phyloP scores from a whole-genome alignment of 192 early-diverging fungal species.

The Coemansia sp. region DNA sequence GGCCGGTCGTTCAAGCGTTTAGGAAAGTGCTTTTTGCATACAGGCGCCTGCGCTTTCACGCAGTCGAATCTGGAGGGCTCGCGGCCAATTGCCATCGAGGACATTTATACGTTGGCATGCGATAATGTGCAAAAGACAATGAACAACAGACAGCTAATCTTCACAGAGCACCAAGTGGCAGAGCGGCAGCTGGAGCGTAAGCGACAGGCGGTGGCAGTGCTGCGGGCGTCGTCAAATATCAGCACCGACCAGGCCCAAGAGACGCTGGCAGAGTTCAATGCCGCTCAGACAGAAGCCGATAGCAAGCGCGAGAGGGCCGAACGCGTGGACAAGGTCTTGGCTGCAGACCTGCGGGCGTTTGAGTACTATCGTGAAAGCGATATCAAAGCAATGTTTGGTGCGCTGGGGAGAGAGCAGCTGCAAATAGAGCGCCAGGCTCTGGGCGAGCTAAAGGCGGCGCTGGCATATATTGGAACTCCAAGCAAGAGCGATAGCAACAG shows the following conservation, averaged over 20 bases:
- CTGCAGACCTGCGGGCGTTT: slow-evolving; percentile 43
- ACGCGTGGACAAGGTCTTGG: slow-evolving; percentile 47
- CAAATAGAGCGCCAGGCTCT: slow-evolving; percentile 44
- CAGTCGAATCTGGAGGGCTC: slow-evolving; percentile 53
- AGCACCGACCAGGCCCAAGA: slow-evolving; percentile 46
- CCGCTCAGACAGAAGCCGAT: slow-evolving; percentile 48
- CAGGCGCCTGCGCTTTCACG: slow-evolving; percentile 30
- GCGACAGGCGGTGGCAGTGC: slow-evolving; percentile 52
- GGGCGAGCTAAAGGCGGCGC: slow-evolving; percentile 35
- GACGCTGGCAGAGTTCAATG: slow-evolving; percentile 46
- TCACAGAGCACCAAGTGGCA: slow-evolving; percentile 52
- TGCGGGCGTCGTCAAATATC: slow-evolving; percentile 49
- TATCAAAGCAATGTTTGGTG: slow-evolving; percentile 38
- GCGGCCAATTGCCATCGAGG: slow-evolving; percentile 43
- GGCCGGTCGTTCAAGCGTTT: slow-evolving; percentile 43
- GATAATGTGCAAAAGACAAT: slow-evolving; percentile 48
- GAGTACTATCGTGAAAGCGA: slow-evolving; percentile 45
- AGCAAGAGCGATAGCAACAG: slow-evolving; percentile 5
- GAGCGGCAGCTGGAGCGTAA: slow-evolving; percentile 54
- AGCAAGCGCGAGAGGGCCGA: slow-evolving; percentile 42
- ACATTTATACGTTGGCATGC: slow-evolving; percentile 32
- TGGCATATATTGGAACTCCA: slow-evolving; percentile 39
- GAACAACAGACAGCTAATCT: slow-evolving; percentile 49
- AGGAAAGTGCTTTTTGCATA: slow-evolving; percentile 45
- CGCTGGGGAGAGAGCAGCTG: slow-evolving; percentile 44